phyloP scores from a whole-genome alignment of 176 grass and related monocot species.

The Juncus effusus region DNA sequence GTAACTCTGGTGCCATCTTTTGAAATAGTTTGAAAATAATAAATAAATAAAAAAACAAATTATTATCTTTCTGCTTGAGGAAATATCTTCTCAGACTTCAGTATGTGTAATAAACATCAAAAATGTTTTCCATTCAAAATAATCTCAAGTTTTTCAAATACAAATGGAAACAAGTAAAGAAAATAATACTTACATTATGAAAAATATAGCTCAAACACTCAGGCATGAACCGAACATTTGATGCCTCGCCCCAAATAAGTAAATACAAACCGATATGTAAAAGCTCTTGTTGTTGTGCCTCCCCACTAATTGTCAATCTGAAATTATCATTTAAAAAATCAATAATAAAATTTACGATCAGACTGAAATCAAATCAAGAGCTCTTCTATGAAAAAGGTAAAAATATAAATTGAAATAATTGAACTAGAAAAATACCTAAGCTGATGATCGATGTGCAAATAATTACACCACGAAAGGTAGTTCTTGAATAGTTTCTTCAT shows the following conservation, averaged over 20 bases:
- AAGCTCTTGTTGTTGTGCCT: slow-evolving; percentile 60
- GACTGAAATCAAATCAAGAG: no score
- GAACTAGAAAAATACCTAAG: slow-evolving; percentile 41
- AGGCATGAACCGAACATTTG: slow-evolving; percentile 95
- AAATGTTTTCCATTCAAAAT: no score
- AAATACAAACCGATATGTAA: slow-evolving; percentile 92
- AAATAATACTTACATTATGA: slow-evolving; percentile 68
- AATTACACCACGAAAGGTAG: slow-evolving; percentile 76
- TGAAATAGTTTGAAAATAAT: slow-evolving; percentile 17
- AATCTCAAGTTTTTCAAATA: no score
- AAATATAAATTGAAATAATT: no score
- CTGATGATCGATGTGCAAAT: slow-evolving; percentile 54
- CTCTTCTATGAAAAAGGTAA: no score
- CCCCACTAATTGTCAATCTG: slow-evolving; percentile 27
- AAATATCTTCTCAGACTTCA: background rate
- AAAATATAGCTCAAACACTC: slow-evolving; percentile 98
- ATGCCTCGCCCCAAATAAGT: slow-evolving; percentile 98
- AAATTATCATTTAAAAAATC: slow-evolving; percentile 18
- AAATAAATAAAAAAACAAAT: slow-evolving; percentile 10
- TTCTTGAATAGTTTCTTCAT: slow-evolving; percentile 64
- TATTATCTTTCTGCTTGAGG: slow-evolving; percentile 1
- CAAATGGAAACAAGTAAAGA: slow-evolving; percentile 6
- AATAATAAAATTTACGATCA: background rate
- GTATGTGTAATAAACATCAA: no score
- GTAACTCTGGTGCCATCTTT: slow-evolving; percentile 78